These are phyloP conservation scores for Quaeritorhiza haematococci DNA, from an alignment of 371 early-diverging fungal species.

Conservation along the genomic window DNA sequence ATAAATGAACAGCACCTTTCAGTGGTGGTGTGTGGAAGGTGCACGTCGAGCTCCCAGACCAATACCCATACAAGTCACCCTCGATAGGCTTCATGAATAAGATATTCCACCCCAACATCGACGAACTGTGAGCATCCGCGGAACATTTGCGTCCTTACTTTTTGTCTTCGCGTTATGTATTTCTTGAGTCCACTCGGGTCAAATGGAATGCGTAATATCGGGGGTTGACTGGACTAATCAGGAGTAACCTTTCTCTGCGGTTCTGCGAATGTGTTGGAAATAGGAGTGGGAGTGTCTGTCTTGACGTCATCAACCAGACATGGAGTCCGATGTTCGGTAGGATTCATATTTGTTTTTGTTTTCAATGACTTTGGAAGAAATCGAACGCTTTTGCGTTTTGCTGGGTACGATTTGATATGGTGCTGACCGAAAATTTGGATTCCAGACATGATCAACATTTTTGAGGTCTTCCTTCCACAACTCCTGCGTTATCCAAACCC, in stretches of 20 bases:
- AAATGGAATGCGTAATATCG: not conserved
- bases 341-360: not conserved
- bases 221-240: too few species aligned
- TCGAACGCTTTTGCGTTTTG: not conserved
- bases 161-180: not conserved
- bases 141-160: not conserved
- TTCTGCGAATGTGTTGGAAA: too few species aligned
- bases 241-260: too few species aligned
- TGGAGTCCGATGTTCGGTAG: constrained; percentile 99
- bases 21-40: constrained; percentile 93
- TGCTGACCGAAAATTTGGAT: constrained; percentile 5
- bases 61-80: constrained; percentile 99
- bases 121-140: constrained; percentile 80
- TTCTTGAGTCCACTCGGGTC: not conserved
- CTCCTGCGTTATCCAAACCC: constrained; percentile 98
- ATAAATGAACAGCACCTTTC: constrained; percentile 75
- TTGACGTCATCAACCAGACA: constrained; percentile 99
- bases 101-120: constrained; percentile 99
- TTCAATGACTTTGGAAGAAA: not conserved
- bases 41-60: constrained; percentile 96
- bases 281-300: constrained; percentile 96
- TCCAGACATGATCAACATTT: constrained; percentile 94
- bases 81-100: constrained; percentile 99
- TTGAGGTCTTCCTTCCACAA: constrained; percentile 98
- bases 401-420: not conserved